These are phyloP conservation scores for Orbilia brochopaga DNA, from an alignment of 2,329 filamentous ascomycete genomes.

Conservation along the genomic window DNA sequence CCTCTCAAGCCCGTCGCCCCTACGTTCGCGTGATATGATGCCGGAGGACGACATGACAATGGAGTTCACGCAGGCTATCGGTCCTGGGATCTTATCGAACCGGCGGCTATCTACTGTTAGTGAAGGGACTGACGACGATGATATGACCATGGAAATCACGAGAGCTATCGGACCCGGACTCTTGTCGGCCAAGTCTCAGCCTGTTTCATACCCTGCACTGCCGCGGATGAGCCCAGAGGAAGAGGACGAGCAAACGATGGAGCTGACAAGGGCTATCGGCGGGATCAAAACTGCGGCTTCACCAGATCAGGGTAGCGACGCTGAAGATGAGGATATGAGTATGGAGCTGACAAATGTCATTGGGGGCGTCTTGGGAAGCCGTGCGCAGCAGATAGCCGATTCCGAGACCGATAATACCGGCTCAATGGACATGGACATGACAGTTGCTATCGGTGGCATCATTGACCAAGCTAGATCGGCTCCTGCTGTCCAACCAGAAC, in stretches of 20 bases:
- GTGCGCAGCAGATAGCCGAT: constrained; percentile 16
- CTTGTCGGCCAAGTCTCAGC: constrained; percentile 26
- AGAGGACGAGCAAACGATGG: constrained; percentile 55
- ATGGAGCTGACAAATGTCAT: constrained; percentile 92
- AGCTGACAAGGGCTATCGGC: constrained; percentile 65
- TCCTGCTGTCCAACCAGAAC: constrained; percentile 52
- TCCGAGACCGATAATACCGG: constrained; percentile 50
- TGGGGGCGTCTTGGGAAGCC: constrained; percentile 71
- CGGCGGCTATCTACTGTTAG: constrained; percentile 53
- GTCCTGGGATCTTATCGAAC: constrained; percentile 55
- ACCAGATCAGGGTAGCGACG: constrained; percentile 23
- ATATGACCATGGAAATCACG: constrained; percentile 60
- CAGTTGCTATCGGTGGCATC: constrained; percentile 69
- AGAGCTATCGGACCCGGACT: constrained; percentile 51
- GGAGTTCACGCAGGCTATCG: constrained; percentile 74
- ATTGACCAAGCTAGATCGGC: constrained; percentile 59
- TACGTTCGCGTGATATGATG: constrained; percentile 21
- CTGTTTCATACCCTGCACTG: constrained; percentile 39
- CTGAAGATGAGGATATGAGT: constrained; percentile 54
- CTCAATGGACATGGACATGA: constrained; percentile 72
- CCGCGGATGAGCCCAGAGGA: constrained; percentile 40
- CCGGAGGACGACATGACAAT: constrained; percentile 76
- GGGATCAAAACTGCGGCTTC: constrained; percentile 59
- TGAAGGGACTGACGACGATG: constrained; percentile 55
- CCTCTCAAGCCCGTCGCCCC: constrained; percentile 51